Evolutionary conservation across 208 protist genomes (phyloP), one percentile per base, ranked within the genome.

Genomic region (Trichomonas vaginalis): DNA sequence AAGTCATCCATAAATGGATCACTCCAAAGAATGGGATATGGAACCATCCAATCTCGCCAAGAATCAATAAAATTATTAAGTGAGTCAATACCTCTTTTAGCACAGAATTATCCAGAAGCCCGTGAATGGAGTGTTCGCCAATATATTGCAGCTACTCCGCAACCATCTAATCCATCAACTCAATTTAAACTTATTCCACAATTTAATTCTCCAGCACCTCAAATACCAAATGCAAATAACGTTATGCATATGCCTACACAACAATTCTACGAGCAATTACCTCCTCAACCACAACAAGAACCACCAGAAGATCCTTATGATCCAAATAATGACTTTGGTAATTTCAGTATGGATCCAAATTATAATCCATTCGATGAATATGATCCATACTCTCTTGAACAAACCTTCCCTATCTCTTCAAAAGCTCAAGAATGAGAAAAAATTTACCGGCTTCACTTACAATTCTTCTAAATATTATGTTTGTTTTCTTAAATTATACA

Each of bases 1-100:
- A 92, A 92, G 37, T 92, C 86, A 39, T 92, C 86, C 35, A 92
- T 92, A 40, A 92, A 92, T 51, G 86, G 86, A 27, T 35, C 86
- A 39, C 45, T 92, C 15, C 23, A 92, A 47, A 92, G 27, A 32
- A 92, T 92, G 86, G 35, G 35, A 12, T 92, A 56, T 92, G 45
- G 45, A 56, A 51, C 86, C 10, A 92, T 83, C 17, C 79, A 83
- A 42, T 42, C 27, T 32, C 79, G 35, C 40, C 35, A 83, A 42
- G 35, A 83, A 42, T 83, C 79, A 6, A 83, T 40, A 10, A 42
- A 35, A 83, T 42, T 83, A 42, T 35, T 83, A 40, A 6, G 27
- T 32, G 35, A 83, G 40, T 35, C 35, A 42, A 92, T 92, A 51
- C 86, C 86, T 35, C 56, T 45, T 47, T 32, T 92, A 2, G 17